Evolutionary conservation across 2,329 filamentous ascomycete genomes (phyloP).

Genomic region (Trichophyton verrucosum): DNA sequence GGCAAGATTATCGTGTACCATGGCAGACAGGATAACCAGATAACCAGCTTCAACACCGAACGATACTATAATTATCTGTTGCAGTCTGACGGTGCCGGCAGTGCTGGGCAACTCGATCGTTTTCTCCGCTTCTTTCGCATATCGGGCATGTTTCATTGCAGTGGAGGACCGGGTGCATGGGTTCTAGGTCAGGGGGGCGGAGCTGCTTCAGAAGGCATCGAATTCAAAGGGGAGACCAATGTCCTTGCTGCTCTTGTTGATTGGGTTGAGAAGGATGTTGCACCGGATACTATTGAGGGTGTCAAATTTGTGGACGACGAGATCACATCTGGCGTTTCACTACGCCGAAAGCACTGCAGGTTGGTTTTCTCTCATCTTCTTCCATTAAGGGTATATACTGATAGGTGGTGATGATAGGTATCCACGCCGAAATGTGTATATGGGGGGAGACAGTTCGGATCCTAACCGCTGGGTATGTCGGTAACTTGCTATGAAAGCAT

Average conservation of each 20-base stretch:
- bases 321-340: not conserved
- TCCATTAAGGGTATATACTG: not conserved
- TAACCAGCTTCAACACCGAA: not conserved
- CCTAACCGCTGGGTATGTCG: not conserved
- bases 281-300: not conserved
- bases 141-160: slow-evolving; percentile 5
- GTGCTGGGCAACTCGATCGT: not conserved
- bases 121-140: slow-evolving; percentile 5
- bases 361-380: not conserved
- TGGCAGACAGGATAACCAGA: not conserved
- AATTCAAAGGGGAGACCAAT: not conserved
- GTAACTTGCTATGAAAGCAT: not conserved
- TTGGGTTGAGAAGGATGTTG: not conserved
- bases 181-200: slow-evolving; percentile 22
- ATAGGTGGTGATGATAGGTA: not conserved
- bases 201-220: slow-evolving; percentile 1
- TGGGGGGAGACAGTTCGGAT: not conserved
- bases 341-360: slow-evolving; percentile 1
- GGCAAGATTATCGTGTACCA: slow-evolving; percentile 1
- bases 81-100: slow-evolving; percentile 9
- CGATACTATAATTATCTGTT: slow-evolving; percentile 22
- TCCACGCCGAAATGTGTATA: not conserved
- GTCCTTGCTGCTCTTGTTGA: not conserved
- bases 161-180: slow-evolving; percentile 15
- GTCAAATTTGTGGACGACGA: not conserved